These are phyloP conservation scores for Suhomyces bokatorum DNA, from an alignment of 1,139 yeast genomes.

Conservation along the genomic window DNA sequence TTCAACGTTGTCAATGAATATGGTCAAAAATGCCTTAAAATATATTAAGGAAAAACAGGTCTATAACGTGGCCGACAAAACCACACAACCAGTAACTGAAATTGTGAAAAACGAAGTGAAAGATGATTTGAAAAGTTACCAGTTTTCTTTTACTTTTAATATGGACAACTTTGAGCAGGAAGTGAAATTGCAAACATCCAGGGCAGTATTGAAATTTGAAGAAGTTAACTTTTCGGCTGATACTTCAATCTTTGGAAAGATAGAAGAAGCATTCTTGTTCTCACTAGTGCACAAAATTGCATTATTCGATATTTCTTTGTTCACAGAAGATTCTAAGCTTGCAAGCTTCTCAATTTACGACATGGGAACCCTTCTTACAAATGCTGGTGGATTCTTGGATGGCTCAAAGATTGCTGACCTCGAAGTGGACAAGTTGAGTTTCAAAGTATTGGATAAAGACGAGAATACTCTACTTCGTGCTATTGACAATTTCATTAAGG, in stretches of 20 bases:
- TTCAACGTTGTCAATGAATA: constrained; percentile 20
- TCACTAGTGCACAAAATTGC: constrained; percentile 12
- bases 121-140: not conserved
- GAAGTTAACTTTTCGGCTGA: constrained; percentile 7
- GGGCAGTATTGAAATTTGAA: constrained; percentile 8
- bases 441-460: constrained; percentile 18
- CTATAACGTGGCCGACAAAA: not conserved
- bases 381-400: constrained; percentile 16
- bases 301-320: constrained; percentile 11
- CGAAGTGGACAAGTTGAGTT: constrained; percentile 13
- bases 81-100: not conserved
- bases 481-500: constrained; percentile 16
- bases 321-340: constrained; percentile 13
- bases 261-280: constrained; percentile 11
- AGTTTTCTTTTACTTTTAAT: constrained; percentile 11
- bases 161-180: constrained; percentile 19
- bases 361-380: constrained; percentile 15
- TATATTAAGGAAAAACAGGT: not conserved
- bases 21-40: constrained; percentile 9
- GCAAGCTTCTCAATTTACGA: constrained; percentile 11
- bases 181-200: constrained; percentile 6
- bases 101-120: not conserved
- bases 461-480: constrained; percentile 9
- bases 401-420: constrained; percentile 19
- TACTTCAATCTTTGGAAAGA: constrained; percentile 9